Evolutionary conservation across 257 asterid genomes (phyloP).

Genomic region (Ajuga chamaepitys): DNA sequence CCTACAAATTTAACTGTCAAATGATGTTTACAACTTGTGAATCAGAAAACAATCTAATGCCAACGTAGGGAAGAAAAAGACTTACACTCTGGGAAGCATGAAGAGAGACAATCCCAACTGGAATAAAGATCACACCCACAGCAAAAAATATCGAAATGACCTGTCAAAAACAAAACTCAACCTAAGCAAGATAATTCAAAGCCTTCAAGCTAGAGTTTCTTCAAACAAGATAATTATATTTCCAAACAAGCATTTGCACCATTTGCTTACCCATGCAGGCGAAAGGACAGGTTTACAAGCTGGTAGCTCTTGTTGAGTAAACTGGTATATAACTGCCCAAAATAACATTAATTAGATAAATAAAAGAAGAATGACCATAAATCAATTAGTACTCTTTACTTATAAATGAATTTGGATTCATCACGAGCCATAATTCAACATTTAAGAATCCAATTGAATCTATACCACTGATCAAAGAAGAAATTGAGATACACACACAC

Average conservation of each 20-base stretch:
- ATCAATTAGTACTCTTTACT: neutral
- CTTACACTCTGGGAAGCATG: constrained; percentile 63
- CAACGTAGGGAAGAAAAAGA: neutral
- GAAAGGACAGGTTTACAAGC: constrained; percentile 78
- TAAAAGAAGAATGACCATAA: neutral
- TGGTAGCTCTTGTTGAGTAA: constrained; percentile 71
- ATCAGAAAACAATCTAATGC: neutral
- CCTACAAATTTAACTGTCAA: constrained; percentile 31
- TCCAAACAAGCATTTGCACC: neutral
- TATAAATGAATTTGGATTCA: neutral
- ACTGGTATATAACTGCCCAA: constrained; percentile 52
- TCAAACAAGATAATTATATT: neutral
- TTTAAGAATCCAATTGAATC: neutral
- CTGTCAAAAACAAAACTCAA: constrained; percentile 31
- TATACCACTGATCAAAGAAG: neutral
- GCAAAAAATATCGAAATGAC: constrained; percentile 53
- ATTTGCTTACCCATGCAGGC: constrained; percentile 53
- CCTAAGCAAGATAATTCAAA: neutral
- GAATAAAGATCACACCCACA: constrained; percentile 55
- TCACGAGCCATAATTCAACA: neutral
- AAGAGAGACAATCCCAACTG: constrained; percentile 54
- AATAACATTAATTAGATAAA: neutral
- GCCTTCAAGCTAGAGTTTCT: neutral
- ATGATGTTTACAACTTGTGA: neutral
- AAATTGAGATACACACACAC: neutral